These are phyloP conservation scores for Penicillium sp. DNA, from an alignment of 2,329 filamentous ascomycete species.

Conservation along the genomic window DNA sequence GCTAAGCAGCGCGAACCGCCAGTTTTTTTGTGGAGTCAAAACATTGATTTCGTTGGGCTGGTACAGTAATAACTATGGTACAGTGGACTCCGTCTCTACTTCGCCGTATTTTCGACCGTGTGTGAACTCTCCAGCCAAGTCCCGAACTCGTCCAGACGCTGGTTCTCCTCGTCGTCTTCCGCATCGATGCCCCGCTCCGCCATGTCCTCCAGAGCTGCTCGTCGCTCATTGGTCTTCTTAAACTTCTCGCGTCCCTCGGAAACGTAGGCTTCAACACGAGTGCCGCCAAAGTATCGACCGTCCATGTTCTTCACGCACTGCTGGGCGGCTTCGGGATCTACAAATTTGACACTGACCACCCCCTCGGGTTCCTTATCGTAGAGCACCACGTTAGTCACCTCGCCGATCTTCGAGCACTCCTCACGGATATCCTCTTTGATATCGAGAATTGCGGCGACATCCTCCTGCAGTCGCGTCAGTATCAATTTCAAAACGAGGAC, in stretches of 20 bases:
- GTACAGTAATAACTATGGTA: background rate
- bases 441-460: slow-evolving; percentile 77
- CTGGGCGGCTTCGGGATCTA: slow-evolving; percentile 65
- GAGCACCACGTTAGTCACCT: slow-evolving; percentile 85
- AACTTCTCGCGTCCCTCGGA: slow-evolving; percentile 71
- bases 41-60: background rate
- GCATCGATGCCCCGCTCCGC: slow-evolving; percentile 46
- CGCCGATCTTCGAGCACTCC: slow-evolving; percentile 80
- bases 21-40: slow-evolving; percentile 3
- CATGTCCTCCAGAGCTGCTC: slow-evolving; percentile 44
- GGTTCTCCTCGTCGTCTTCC: slow-evolving; percentile 45
- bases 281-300: slow-evolving; percentile 74
- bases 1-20: slow-evolving; percentile 29
- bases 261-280: slow-evolving; percentile 68
- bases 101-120: slow-evolving; percentile 25
- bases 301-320: slow-evolving; percentile 73
- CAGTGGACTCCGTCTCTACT: slow-evolving; percentile 12
- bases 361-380: slow-evolving; percentile 85
- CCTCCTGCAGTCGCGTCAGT: slow-evolving; percentile 53
- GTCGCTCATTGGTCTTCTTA: slow-evolving; percentile 59
- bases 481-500: background rate
- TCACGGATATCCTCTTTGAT: slow-evolving; percentile 94
- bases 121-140: slow-evolving; percentile 44
- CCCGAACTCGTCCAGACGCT: slow-evolving; percentile 50
- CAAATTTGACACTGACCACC: slow-evolving; percentile 80